Conservation (phyloP, 352 stramenopile species). For the Pythium dissotocum region DNA sequence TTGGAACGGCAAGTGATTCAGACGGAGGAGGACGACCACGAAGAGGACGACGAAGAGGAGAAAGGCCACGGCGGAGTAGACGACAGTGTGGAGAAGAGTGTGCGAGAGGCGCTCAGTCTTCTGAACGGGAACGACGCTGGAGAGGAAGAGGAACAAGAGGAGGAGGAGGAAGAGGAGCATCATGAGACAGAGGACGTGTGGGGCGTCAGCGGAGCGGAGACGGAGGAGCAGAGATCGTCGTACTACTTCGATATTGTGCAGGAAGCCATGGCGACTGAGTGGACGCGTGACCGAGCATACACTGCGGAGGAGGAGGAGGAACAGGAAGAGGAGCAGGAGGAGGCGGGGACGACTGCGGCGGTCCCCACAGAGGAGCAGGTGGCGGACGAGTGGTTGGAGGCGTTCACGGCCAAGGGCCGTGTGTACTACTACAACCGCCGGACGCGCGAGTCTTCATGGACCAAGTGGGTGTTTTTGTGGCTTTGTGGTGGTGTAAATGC, state of each 20-base stretch:
- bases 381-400: constrained; percentile 73
- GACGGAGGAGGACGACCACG: constrained; percentile 11
- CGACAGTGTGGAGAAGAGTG: constrained; percentile 49
- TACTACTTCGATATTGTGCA: constrained; percentile 59
- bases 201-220: not conserved
- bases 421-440: constrained; percentile 90
- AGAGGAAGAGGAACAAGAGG: constrained; percentile 11
- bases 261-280: constrained; percentile 33
- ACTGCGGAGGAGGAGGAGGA: constrained; percentile 13
- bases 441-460: constrained; percentile 86
- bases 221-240: constrained; percentile 6
- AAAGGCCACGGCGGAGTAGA: constrained; percentile 31
- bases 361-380: not conserved
- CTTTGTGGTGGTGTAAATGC: not conserved
- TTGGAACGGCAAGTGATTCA: constrained; percentile 12
- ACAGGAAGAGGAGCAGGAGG: constrained; percentile 7
- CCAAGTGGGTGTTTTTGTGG: constrained; percentile 41
- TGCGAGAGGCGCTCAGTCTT: constrained; percentile 51
- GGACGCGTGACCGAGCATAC: not conserved
- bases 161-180: constrained; percentile 24
- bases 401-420: constrained; percentile 81
- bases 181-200: constrained; percentile 3
- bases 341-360: constrained; percentile 10
- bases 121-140: constrained; percentile 32
- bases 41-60: constrained; percentile 18